A percentile compares a stretch with the other conserved stretches of the same genome.
Evolutionary conservation across 2,329 filamentous ascomycete genomes (phyloP).

Genomic region (Botrytis fragariae): DNA sequence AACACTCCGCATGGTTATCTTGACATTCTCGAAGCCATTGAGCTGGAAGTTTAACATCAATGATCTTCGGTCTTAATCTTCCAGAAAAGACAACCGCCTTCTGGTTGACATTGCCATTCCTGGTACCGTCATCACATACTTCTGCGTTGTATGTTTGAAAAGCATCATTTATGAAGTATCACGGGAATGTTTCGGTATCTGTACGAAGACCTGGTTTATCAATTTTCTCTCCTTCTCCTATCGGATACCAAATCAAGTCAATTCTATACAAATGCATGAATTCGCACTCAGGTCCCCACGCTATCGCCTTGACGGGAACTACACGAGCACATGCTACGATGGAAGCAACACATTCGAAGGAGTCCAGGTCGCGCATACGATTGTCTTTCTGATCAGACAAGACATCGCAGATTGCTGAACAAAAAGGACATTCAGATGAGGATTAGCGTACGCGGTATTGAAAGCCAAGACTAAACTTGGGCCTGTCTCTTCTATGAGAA

Average conservation of each 20-base stretch:
- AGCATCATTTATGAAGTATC: not conserved
- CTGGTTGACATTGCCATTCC: not conserved
- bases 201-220: not conserved
- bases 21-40: not conserved
- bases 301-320: not conserved
- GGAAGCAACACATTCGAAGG: not conserved
- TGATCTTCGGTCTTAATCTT: not conserved
- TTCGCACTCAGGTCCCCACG: not conserved
- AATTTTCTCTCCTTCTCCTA: not conserved
- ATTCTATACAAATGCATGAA: not conserved
- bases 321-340: not conserved
- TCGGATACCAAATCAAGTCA: not conserved
- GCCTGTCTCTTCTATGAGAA: not conserved
- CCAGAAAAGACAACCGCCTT: not conserved
- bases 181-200: not conserved
- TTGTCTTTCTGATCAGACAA: not conserved
- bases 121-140: not conserved
- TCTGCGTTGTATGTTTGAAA: not conserved
- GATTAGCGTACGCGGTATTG: not conserved
- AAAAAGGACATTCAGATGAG: not conserved
- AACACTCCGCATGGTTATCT: not conserved
- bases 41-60: not conserved
- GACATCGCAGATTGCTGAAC: not conserved
- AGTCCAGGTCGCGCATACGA: not conserved
- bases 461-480: not conserved